Percentiles rank a stretch among this genome's conserved stretches.
Conservation (phyloP, 306 rosid species). For the Dryas alaskensis region DNA sequence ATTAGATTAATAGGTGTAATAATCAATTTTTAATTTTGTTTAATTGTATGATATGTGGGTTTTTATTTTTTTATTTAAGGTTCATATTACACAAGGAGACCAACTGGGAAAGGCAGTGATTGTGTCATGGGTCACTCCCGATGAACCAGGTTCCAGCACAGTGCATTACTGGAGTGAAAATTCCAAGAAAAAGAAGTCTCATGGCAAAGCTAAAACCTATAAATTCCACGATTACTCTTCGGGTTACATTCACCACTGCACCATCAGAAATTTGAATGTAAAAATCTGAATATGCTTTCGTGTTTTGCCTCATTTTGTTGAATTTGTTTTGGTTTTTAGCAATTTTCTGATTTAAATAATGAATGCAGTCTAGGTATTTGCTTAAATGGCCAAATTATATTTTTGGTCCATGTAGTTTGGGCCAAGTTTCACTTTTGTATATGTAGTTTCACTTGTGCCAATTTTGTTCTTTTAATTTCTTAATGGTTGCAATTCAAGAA, state of each 20-base stretch:
- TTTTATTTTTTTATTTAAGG: conserved; percentile 37
- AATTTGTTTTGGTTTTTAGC: not conserved
- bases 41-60: conserved; percentile 10
- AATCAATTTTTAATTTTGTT: not conserved
- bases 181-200: conserved; percentile 29
- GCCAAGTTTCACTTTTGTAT: too few relatives aligned
- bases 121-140: conserved; percentile 65
- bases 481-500: too few relatives aligned
- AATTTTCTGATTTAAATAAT: not conserved
- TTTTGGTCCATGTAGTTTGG: too few relatives aligned
- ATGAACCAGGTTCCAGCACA: conserved; percentile 56
- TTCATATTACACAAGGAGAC: conserved; percentile 88
- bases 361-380: not conserved
- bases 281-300: not conserved
- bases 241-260: conserved; percentile 69
- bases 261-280: conserved; percentile 42
- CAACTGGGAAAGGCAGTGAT: conserved; percentile 61
- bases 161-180: conserved; percentile 56
- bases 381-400: too few relatives aligned
- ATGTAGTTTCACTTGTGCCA: too few relatives aligned
- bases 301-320: not conserved
- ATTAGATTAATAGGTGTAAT: conserved; percentile 1
- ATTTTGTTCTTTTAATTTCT: too few relatives aligned
- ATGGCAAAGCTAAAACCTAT: conserved; percentile 45
- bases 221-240: conserved; percentile 61